Evolutionary conservation across 257 asterid genomes (phyloP).

Genomic region (Capsicum pubescens): DNA sequence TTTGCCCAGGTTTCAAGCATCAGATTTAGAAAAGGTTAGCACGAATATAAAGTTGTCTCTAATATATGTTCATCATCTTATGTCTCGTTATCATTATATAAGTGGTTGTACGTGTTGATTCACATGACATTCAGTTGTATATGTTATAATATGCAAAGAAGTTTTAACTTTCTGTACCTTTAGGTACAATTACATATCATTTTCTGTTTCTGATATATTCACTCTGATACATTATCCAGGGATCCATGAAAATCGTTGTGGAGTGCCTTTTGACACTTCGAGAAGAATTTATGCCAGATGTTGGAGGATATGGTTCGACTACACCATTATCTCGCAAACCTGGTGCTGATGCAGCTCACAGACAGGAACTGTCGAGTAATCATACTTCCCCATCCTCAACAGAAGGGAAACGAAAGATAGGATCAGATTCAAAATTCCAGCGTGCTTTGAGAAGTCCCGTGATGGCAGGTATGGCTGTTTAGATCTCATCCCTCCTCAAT

Average conservation of each 20-base stretch:
- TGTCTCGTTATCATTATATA: not conserved
- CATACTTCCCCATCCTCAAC: constrained; percentile 57
- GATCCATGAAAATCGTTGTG: constrained; percentile 71
- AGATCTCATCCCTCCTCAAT: not conserved
- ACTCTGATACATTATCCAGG: constrained; percentile 46
- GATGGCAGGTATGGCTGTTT: constrained; percentile 51
- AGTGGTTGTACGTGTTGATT: not conserved
- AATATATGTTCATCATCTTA: not conserved
- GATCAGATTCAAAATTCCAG: constrained; percentile 45
- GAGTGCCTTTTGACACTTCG: constrained; percentile 76
- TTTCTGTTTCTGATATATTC: constrained; percentile 15
- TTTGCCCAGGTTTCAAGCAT: constrained; percentile 67
- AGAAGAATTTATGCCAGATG: constrained; percentile 53
- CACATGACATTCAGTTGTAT: not conserved
- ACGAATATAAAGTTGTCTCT: not conserved
- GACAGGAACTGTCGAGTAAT: constrained; percentile 46
- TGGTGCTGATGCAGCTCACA: constrained; percentile 41
- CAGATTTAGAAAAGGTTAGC: constrained; percentile 77
- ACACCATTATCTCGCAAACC: constrained; percentile 24
- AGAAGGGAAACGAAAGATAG: constrained; percentile 51
- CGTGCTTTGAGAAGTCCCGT: constrained; percentile 57
- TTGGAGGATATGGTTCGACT: constrained; percentile 39
- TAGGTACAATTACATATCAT: not conserved
- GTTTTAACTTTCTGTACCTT: constrained; percentile 5
- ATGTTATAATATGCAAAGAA: not conserved